Percentiles rank a stretch among this genome's conserved stretches.
phyloP scores from a whole-genome alignment of 78 protist genomes.

The Dictyostelium firmibasis region DNA sequence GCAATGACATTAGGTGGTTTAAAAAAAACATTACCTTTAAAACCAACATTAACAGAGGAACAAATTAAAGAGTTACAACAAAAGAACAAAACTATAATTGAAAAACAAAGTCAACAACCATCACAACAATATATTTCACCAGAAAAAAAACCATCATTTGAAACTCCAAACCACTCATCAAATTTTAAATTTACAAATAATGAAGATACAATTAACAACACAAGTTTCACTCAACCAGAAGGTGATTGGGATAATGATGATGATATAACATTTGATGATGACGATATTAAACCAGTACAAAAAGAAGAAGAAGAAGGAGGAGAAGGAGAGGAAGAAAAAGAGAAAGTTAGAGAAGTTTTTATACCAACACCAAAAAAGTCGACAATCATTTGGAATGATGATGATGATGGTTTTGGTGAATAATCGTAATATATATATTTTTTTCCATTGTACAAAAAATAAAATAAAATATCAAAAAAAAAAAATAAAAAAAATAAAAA shows the following conservation, averaged over 20 bases:
- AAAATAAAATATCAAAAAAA: neutral
- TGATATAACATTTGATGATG: slow-evolving; percentile 14
- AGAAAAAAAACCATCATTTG: neutral
- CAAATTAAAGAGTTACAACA: slow-evolving; percentile 13
- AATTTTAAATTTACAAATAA: neutral
- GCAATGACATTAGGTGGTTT: slow-evolving; percentile 64
- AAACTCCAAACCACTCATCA: too few species aligned
- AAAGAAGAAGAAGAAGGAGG: neutral
- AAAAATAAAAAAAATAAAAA: neutral
- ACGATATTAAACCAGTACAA: neutral
- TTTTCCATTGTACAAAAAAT: too few species aligned
- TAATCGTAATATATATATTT: too few species aligned
- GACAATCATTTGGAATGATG: slow-evolving; percentile 65
- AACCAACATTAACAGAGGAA: slow-evolving; percentile 4
- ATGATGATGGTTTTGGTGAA: slow-evolving; percentile 63
- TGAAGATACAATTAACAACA: neutral
- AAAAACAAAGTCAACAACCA: neutral
- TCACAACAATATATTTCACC: neutral
- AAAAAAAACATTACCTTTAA: slow-evolving; percentile 20
- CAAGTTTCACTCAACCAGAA: neutral
- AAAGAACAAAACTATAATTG: neutral
- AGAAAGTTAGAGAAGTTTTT: neutral
- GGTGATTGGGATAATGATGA: slow-evolving; percentile 57
- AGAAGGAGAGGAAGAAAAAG: neutral
- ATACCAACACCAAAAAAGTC: slow-evolving; percentile 29